Percentiles rank a stretch among this genome's conserved stretches.
Evolutionary conservation across 768 basidiomycete genomes (phyloP).

Genomic region (Russula dissimulans): DNA sequence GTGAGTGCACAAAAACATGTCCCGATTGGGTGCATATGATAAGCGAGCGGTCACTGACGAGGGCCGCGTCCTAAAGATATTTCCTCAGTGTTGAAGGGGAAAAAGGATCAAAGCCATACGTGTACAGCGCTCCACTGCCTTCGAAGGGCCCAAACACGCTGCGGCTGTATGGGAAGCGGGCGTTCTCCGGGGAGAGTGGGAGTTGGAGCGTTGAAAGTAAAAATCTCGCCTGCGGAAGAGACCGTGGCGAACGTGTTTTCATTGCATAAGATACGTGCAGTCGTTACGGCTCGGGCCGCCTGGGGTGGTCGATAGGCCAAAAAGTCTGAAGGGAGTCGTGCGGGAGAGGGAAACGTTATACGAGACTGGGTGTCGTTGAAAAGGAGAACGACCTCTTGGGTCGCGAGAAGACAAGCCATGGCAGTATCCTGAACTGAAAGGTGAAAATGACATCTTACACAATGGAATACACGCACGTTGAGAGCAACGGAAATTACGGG

Average conservation of each 20-base stretch:
- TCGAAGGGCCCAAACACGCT: conserved; percentile 83
- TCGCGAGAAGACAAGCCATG: conserved; percentile 72
- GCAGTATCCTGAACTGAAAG: conserved; percentile 53
- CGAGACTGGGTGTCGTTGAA: conserved; percentile 70
- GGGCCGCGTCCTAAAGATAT: conserved; percentile 68
- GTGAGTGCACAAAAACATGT: conserved; percentile 80
- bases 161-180: conserved; percentile 52
- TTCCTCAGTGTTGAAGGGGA: background rate
- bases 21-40: conserved; percentile 93
- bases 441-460: background rate
- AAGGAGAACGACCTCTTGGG: conserved; percentile 73
- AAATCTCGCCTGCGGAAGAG: conserved; percentile 83
- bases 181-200: conserved; percentile 25
- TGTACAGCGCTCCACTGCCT: conserved; percentile 80
- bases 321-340: conserved; percentile 34
- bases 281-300: conserved; percentile 55
- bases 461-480: conserved; percentile 41
- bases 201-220: conserved; percentile 52
- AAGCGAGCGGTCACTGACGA: conserved; percentile 80
- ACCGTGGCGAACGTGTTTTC: conserved; percentile 79
- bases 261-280: conserved; percentile 70
- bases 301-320: conserved; percentile 75
- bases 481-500: conserved; percentile 65
- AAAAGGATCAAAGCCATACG: conserved; percentile 30
- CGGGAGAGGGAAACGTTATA: conserved; percentile 61